phyloP scores from a whole-genome alignment of 768 basidiomycete genomes.

The Heimioporus sp. region DNA sequence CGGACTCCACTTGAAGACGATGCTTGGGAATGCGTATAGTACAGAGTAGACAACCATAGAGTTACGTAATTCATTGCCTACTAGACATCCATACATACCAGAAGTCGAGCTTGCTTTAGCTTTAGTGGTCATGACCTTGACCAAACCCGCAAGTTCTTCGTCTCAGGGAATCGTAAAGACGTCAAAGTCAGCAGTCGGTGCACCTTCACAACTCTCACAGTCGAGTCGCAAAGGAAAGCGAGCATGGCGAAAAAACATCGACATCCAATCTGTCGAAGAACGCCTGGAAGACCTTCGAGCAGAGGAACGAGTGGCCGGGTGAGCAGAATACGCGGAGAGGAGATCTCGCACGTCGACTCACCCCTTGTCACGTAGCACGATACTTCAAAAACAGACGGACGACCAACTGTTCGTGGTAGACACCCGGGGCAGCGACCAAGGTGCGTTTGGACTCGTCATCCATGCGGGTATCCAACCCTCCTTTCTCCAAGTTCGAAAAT shows the following conservation, averaged over 20 bases:
- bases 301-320: conserved; percentile 86
- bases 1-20: conserved; percentile 8
- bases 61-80: conserved; percentile 3
- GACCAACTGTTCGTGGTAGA: conserved; percentile 81
- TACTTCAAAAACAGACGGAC: conserved; percentile 65
- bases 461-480: not conserved
- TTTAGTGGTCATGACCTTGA: conserved; percentile 8
- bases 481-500: conserved; percentile 52
- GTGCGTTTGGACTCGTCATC: conserved; percentile 35
- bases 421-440: conserved; percentile 69
- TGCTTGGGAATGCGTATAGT: conserved; percentile 16
- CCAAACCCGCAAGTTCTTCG: not conserved
- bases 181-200: conserved; percentile 17
- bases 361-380: conserved; percentile 40
- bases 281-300: conserved; percentile 71
- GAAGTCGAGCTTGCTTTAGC: not conserved
- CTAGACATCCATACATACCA: too few relatives aligned
- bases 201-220: conserved; percentile 43
- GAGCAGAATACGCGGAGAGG: conserved; percentile 17
- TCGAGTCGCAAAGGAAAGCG: conserved; percentile 86
- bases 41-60: not conserved
- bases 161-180: conserved; percentile 8
- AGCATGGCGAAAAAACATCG: conserved; percentile 92
- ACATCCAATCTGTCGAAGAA: conserved; percentile 75
- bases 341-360: not conserved